Evolutionary conservation across 345 rosid genomes (phyloP).

Genomic region (Zanthoxylum bungeanum): DNA sequence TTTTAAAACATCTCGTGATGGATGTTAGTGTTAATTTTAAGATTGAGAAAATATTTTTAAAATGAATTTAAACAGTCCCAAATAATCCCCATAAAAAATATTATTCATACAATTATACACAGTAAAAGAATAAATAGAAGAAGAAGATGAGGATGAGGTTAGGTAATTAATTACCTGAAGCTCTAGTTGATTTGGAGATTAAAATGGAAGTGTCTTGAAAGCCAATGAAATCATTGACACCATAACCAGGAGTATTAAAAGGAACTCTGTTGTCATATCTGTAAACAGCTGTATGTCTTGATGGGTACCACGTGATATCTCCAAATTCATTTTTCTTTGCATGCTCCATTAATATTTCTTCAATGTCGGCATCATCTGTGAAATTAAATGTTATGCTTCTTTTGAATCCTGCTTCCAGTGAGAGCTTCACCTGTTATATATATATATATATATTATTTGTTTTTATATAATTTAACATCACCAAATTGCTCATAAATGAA

Average conservation of each 20-base stretch:
- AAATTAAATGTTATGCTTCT: conserved; percentile 71
- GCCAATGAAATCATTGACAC: conserved; percentile 66
- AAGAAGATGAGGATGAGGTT: not conserved
- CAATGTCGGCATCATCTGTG: conserved; percentile 56
- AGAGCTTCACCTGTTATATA: conserved; percentile 73
- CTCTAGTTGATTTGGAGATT: conserved; percentile 54
- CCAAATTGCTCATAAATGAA: not conserved
- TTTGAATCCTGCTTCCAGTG: conserved; percentile 64
- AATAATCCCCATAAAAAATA: too few species aligned
- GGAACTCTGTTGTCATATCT: conserved; percentile 69
- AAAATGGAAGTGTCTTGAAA: conserved; percentile 63
- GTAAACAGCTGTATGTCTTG: conserved; percentile 63
- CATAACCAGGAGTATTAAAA: conserved; percentile 44
- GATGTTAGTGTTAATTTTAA: too few species aligned
- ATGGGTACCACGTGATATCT: conserved; percentile 89
- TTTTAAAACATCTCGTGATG: too few species aligned
- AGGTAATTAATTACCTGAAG: conserved; percentile 66
- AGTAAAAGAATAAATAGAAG: not conserved
- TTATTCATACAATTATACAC: too few species aligned
- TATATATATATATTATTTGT: too few species aligned
- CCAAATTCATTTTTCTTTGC: conserved; percentile 68
- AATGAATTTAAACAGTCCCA: too few species aligned
- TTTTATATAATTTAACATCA: not conserved
- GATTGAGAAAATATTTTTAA: too few species aligned
- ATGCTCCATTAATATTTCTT: conserved; percentile 53